Base-by-base conservation (phyloP, 352 stramenopile species). In the Thalassiosira oceanica region DNA sequence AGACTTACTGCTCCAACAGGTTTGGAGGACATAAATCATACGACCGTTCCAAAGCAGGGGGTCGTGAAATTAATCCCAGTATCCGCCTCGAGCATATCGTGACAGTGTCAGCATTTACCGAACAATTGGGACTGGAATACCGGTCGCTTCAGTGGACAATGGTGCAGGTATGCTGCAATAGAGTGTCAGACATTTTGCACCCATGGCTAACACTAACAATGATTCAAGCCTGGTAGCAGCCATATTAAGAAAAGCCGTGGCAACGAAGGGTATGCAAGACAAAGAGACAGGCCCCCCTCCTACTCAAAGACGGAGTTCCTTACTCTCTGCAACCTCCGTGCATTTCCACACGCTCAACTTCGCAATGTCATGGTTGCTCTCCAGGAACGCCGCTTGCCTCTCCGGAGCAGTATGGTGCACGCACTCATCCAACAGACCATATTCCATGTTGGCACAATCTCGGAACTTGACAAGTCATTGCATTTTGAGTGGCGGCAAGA, bases 11-110 rank as follows among this genome's bases (percentile, higher is more conserved):
- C 60, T 2, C 18, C 42, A 42, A 48, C 54, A 11, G 60, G 27
- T 5, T 72, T 61, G 55, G 66, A 77, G n/a, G n/a, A n/a, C n/a
- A n/a, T n/a, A n/a, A n/a, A n/a, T n/a, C n/a, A n/a, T n/a, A n/a
- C n/a, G n/a, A n/a, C n/a, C n/a, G n/a, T 43, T 24, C 13, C 27
- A 21, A 36, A 49, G 23, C 36, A 28, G 23, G 44, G 42, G 29
- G 52, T 29, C 21, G 21, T 28, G 66, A 77, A 44, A 63, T 77
- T 16, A 67, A 77, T 61, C 66, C 66, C 27, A 72, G 71, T 53
- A 41, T 29, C n/a, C 2, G 36, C 3, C 20, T 67, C 13, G 46
- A 62, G 29, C 49, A 66, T 50, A 29, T 57, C 7, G 37, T 24
- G 60, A 11, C 50, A 15, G 51, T 73, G 1, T 52, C 43, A 26